Evolutionary conservation across 208 protist species (phyloP).

Genomic region (Trichomonas vaginalis): DNA sequence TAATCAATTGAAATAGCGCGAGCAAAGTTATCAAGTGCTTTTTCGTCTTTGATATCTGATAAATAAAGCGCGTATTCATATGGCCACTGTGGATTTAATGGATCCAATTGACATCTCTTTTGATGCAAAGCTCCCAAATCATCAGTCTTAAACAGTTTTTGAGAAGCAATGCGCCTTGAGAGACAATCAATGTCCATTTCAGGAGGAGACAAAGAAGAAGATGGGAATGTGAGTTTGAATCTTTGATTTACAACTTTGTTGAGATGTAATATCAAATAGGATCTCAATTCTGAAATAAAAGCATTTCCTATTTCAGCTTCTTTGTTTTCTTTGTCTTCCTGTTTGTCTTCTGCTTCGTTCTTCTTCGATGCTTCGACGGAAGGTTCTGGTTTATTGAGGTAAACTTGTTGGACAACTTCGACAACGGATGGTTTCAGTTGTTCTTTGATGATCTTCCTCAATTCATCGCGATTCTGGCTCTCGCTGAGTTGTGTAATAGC

Average conservation of each 20-base stretch:
- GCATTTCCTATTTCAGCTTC: neutral
- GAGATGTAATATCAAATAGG: neutral
- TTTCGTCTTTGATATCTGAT: neutral
- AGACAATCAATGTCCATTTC: neutral
- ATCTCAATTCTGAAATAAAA: neutral
- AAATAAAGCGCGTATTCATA: neutral
- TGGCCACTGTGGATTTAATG: neutral
- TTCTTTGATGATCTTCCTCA: neutral
- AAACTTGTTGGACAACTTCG: neutral
- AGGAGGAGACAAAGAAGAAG: neutral
- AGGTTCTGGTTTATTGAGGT: neutral
- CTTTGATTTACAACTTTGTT: neutral
- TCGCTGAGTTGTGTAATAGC: neutral
- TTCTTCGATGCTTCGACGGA: neutral
- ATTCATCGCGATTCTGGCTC: neutral
- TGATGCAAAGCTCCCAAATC: neutral
- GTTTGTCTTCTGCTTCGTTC: neutral
- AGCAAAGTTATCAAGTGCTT: neutral
- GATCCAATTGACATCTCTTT: neutral
- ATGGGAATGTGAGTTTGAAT: neutral
- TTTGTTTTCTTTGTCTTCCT: neutral
- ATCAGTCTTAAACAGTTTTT: neutral
- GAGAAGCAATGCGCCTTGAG: neutral
- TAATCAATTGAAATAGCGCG: neutral
- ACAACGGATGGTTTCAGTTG: neutral